Base-by-base conservation (phyloP, 345 rosid genomes). In the Pelargonium nanum region DNA sequence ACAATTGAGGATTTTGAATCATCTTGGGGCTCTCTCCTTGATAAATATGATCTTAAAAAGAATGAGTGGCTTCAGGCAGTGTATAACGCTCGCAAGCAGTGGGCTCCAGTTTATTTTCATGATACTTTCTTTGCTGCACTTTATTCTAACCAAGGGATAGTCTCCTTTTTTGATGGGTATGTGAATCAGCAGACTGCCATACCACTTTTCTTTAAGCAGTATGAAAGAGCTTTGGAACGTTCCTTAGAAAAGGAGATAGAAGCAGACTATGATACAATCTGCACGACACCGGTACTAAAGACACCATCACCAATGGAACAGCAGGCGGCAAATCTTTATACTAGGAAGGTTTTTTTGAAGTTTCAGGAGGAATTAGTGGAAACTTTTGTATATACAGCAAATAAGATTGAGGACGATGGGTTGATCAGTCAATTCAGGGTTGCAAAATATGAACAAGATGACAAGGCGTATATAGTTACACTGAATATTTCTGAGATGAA, bases 91-190 rank as follows among this genome's bases (percentile, higher is more conserved):
- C 80, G 86, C 57, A 69, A 72, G 70, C 83, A 81, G 59, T 84
- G 89, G 89, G 89, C 83, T n/a, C 86, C 89, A 4, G 89, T 81
- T 68, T 81, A 81, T 73, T 84, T 84, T 58, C 89, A 72, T 58
- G 77, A 68, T 55, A 77, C 84, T 53, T 84, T 84, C 68, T 84
- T 84, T 58, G 89, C 84, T 65, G 78, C 76, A 15, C 70, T 84
- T 59, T 81, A 83, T 68, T 77, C 85, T 59, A 81, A 76, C 60
- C 86, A 74, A 64, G 86, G 81, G 50, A 58, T 79, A 20, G 61
- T 72, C 74, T 79, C 80, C 26, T 81, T 84, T 65, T 81, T 84
- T 65, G 81, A 84, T 70, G 86, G 86, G 26, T 75, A 77, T 65
- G 85, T 84, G 67, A 76, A 76, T 74, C 86, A 79, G 62, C 85